A percentile compares a stretch with the other conserved stretches of the same genome.
These are phyloP conservation scores for Pseudohyphozyma bogoriensis DNA, from an alignment of 768 basidiomycete species.

Conservation along the genomic window DNA sequence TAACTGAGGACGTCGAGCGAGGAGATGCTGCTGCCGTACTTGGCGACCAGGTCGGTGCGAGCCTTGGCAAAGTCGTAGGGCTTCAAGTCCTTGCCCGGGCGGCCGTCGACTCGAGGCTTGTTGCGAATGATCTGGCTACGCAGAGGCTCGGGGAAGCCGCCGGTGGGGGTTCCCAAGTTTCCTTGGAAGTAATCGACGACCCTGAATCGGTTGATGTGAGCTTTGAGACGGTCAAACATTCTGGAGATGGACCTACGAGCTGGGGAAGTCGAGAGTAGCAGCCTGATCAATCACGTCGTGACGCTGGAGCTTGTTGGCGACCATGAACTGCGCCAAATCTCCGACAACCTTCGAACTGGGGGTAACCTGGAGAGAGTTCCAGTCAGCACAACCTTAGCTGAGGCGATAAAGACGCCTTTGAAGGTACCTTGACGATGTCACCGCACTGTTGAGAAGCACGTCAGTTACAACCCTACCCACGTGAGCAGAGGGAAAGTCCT, in stretches of 20 bases:
- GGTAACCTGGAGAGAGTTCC: conserved; percentile 47
- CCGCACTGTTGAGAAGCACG: conserved; percentile 55
- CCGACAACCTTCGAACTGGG: conserved; percentile 98
- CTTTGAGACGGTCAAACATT: not conserved
- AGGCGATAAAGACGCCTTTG: too few species aligned
- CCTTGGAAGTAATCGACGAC: conserved; percentile 92
- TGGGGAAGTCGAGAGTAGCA: conserved; percentile 85
- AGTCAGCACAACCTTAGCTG: not conserved
- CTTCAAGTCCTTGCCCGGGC: conserved; percentile 77
- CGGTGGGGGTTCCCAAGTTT: conserved; percentile 88
- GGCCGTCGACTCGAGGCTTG: conserved; percentile 83
- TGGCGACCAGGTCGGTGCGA: conserved; percentile 71
- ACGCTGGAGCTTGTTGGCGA: conserved; percentile 80
- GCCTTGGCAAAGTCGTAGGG: conserved; percentile 94
- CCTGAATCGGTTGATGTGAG: conserved; percentile 6
- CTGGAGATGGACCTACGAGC: conserved; percentile 53
- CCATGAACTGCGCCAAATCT: conserved; percentile 85
- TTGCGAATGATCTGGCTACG: conserved; percentile 84
- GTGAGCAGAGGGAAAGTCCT: conserved; percentile 34
- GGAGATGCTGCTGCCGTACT: conserved; percentile 89
- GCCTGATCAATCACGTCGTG: conserved; percentile 76
- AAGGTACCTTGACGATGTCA: conserved; percentile 66
- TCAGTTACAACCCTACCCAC: not conserved
- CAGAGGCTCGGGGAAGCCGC: conserved; percentile 96
- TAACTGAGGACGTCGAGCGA: conserved; percentile 88